Evolutionary conservation across 2,329 filamentous ascomycete genomes (phyloP), one percentile per base, ranked within the genome.

Genomic region (Xenosphaeropsis pyriputrescens): DNA sequence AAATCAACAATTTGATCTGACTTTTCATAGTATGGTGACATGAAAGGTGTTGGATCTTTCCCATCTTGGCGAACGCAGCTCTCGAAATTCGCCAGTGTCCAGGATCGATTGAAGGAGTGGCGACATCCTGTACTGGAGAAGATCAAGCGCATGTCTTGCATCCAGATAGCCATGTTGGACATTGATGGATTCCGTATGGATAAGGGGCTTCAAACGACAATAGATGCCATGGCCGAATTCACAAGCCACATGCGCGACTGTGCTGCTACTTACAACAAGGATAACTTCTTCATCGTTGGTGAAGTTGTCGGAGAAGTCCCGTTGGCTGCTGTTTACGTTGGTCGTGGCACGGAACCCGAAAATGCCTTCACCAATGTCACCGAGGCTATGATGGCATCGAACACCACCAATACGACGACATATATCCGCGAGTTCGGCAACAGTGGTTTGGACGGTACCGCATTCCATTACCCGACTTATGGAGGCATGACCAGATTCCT

Each of bases 141-240:
- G 46, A 56, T 79, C 39, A 65, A 69, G 44, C 66, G 65, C 35
- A 73, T 77, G 47, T 75, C 72, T 2, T 79, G 75, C 54, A 70
- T 78, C 53, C 61, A 71, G 18, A 74, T 79, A 41, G 56, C 62
- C 26, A 69, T 65, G 44, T 59, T 79, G 14, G 75, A 79, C 48
- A 69, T 79, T 39, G 75, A 79, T 47, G 75, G 74, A 1, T 79
- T 73, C 50, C 68, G 75, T 37, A 75, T 76, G 54, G 75, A 79
- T 57, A 79, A 79, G 52, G 75, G 72, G 2, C 69, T 72, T 16
- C 74, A 78, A 48, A 65, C 71, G 11, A 77, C 75, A 0, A 64
- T 78, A 5, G 75, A 79, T 47, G 65, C 72, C 1, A 62, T 75
- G 42, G 72, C 64, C 5, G 64, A 70, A 31, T 77, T 72, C 51